phyloP scores from a whole-genome alignment of 1,284 basidiomycete species.

The Veloboletus limbatus region DNA sequence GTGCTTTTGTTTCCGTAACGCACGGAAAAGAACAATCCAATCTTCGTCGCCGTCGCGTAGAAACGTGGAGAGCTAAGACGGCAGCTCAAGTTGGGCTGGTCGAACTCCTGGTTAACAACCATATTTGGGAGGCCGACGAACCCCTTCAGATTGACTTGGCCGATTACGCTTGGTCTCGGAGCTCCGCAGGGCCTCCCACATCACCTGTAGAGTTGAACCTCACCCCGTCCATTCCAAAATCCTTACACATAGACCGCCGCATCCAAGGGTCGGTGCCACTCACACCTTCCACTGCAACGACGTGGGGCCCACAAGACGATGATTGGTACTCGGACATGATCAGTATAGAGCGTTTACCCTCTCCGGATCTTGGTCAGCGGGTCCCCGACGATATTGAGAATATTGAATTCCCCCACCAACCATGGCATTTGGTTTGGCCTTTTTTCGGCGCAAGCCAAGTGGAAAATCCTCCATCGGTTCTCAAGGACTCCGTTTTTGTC shows the following conservation, averaged over 20 bases:
- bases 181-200: conserved; percentile 60
- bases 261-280: conserved; percentile 56
- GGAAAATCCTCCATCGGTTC: neutral
- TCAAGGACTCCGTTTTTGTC: neutral
- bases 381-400: conserved; percentile 40
- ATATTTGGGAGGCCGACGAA: conserved; percentile 20
- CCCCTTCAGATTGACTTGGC: conserved; percentile 49
- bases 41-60: conserved; percentile 14
- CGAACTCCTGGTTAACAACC: conserved; percentile 16
- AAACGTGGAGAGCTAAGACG: conserved; percentile 19
- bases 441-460: neutral
- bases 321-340: conserved; percentile 15
- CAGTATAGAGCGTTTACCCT: conserved; percentile 23
- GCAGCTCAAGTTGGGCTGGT: conserved; percentile 15
- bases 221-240: conserved; percentile 40
- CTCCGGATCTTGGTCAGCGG: conserved; percentile 36
- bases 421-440: conserved; percentile 17
- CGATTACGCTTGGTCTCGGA: conserved; percentile 68
- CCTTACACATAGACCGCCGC: conserved; percentile 57
- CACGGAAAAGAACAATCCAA: conserved; percentile 2
- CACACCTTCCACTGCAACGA: conserved; percentile 44
- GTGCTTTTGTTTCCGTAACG: neutral
- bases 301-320: conserved; percentile 32
- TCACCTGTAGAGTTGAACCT: conserved; percentile 37
- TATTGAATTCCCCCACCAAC: neutral